Evolutionary conservation across 768 basidiomycete species (phyloP).

Genomic region (Kondoa malvinella): DNA sequence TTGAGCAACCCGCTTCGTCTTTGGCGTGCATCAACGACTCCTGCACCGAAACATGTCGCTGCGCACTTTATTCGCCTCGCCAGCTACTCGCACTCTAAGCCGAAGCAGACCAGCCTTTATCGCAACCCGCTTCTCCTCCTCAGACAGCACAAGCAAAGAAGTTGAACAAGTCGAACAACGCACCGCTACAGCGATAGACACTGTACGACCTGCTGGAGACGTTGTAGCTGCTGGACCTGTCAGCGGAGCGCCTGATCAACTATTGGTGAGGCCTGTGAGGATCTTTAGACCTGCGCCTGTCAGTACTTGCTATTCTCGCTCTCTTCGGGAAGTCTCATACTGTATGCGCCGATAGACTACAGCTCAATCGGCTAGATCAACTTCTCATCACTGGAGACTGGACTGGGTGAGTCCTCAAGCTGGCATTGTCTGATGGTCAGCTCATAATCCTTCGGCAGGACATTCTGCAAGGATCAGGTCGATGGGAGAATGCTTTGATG

Average conservation of each 20-base stretch:
- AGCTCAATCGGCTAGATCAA: slow-evolving; percentile 80
- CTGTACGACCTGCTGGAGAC: not conserved
- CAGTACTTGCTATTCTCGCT: slow-evolving; percentile 32
- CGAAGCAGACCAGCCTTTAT: not conserved
- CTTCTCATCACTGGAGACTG: slow-evolving; percentile 75
- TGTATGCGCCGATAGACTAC: slow-evolving; percentile 34
- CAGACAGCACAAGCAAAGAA: not conserved
- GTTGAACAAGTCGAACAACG: not conserved
- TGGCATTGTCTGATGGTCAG: not conserved
- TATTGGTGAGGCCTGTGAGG: slow-evolving; percentile 69
- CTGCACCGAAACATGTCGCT: too few species aligned
- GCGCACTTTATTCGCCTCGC: not conserved
- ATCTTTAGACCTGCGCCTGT: slow-evolving; percentile 74
- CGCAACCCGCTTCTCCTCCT: not conserved
- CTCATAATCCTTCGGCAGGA: slow-evolving; percentile 34
- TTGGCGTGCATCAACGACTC: too few species aligned
- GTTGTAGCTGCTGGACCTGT: not conserved
- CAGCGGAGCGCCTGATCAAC: slow-evolving; percentile 43
- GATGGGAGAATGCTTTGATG: slow-evolving; percentile 98
- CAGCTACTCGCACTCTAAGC: not conserved
- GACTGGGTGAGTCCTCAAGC: slow-evolving; percentile 42
- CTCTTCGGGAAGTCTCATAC: not conserved
- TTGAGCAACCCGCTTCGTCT: too few species aligned
- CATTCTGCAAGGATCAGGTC: slow-evolving; percentile 63
- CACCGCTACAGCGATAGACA: not conserved